Evolutionary conservation across 106 monocot genomes (phyloP).

Genomic region (Dendrobium chrysotoxum): DNA sequence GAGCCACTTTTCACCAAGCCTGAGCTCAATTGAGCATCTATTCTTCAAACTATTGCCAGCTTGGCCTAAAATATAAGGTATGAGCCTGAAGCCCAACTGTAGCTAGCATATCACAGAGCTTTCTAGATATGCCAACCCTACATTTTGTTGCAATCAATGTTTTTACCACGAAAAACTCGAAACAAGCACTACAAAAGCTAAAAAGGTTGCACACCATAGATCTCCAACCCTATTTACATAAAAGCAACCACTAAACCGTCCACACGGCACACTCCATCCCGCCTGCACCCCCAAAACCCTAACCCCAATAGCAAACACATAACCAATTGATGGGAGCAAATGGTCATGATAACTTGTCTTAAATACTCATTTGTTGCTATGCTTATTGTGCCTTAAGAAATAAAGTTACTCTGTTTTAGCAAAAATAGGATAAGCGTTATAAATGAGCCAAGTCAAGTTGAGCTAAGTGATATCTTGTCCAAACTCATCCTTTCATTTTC

Average conservation of each 20-base stretch:
- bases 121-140: neutral
- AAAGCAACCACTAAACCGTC: neutral
- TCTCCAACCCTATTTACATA: neutral
- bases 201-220: neutral
- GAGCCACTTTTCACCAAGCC: neutral
- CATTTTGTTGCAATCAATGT: neutral
- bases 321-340: neutral
- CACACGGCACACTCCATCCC: neutral
- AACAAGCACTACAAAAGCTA: neutral
- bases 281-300: neutral
- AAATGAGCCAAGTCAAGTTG: too few relatives aligned
- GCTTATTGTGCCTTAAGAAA: neutral
- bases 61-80: neutral
- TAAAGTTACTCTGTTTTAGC: neutral
- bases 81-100: neutral
- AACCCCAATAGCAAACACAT: neutral
- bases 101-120: neutral
- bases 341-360: neutral
- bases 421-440: neutral
- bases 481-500: too few relatives aligned
- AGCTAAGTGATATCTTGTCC: too few relatives aligned
- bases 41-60: neutral
- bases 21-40: neutral
- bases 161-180: neutral
- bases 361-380: neutral